Evolutionary conservation across 768 basidiomycete genomes (phyloP).

Genomic region (Porpolomopsis calyptriformis): DNA sequence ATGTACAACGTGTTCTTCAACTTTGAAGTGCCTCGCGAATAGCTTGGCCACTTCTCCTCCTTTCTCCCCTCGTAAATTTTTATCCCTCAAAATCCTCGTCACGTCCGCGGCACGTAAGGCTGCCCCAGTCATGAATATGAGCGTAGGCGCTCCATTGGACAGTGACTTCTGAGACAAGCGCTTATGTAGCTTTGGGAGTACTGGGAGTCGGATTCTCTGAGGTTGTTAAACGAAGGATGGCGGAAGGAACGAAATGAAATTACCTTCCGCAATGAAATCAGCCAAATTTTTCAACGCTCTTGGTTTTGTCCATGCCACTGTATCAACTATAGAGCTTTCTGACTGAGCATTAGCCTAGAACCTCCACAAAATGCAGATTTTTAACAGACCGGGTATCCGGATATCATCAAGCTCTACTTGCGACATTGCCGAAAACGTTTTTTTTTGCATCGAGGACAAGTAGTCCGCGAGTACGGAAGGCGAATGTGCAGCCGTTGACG

Average conservation of each 20-base stretch:
- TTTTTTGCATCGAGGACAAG: conserved; percentile 54
- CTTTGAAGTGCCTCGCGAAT: conserved; percentile 91
- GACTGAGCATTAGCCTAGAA: conserved; percentile 41
- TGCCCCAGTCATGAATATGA: conserved; percentile 78
- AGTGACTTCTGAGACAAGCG: conserved; percentile 71
- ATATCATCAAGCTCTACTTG: conserved; percentile 73
- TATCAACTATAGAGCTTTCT: conserved; percentile 70
- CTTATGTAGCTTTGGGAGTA: conserved; percentile 53
- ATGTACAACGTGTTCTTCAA: conserved; percentile 77
- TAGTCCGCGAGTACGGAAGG: conserved; percentile 52
- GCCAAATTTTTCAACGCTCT: conserved; percentile 62
- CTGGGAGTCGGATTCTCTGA: conserved; percentile 24
- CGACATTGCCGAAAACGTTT: conserved; percentile 58
- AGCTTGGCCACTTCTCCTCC: conserved; percentile 90
- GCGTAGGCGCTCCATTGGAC: conserved; percentile 71
- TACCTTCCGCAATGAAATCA: conserved; percentile 71
- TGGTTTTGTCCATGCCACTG: conserved; percentile 58
- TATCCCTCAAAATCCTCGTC: conserved; percentile 61
- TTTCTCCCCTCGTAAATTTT: conserved; percentile 64
- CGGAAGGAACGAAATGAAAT: not conserved
- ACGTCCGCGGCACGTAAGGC: conserved; percentile 89
- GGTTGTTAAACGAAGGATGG: conserved; percentile 1
- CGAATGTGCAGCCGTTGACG: conserved; percentile 46
- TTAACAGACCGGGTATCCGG: conserved; percentile 61
- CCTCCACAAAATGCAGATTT: conserved; percentile 13